Evolutionary conservation across 1,139 yeast species (phyloP).

Genomic region (Geotrichum macrosporum): DNA sequence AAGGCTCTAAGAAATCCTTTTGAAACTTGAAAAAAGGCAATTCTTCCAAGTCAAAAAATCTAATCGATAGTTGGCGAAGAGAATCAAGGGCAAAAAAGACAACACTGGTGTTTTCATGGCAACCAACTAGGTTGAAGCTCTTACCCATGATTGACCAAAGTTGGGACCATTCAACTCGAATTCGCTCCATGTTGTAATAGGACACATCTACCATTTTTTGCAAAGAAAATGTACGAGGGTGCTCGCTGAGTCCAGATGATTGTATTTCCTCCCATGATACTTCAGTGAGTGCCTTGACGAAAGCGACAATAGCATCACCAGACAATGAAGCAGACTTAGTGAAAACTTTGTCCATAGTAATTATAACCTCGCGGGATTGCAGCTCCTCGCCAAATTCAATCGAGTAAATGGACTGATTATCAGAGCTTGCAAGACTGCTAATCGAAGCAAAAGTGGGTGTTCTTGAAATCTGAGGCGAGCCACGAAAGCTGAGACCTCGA

Average conservation of each 20-base stretch:
- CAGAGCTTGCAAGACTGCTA: constrained; percentile 4
- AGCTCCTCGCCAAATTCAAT: constrained; percentile 57
- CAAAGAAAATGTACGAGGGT: constrained; percentile 86
- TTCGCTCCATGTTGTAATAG: constrained; percentile 94
- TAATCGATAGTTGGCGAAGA: constrained; percentile 82
- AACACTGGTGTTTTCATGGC: constrained; percentile 69
- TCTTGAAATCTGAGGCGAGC: constrained; percentile 43
- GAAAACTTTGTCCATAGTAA: constrained; percentile 81
- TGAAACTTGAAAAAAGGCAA: constrained; percentile 94
- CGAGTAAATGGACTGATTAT: constrained; percentile 34
- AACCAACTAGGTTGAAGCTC: constrained; percentile 80
- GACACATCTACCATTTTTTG: constrained; percentile 97
- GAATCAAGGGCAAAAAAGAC: constrained; percentile 93
- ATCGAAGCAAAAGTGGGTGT: constrained; percentile 2
- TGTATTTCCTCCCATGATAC: constrained; percentile 90
- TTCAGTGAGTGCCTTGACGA: constrained; percentile 79
- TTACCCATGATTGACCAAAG: constrained; percentile 93
- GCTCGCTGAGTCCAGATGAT: constrained; percentile 72
- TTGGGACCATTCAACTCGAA: constrained; percentile 94
- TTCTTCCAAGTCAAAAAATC: constrained; percentile 91
- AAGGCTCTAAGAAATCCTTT: constrained; percentile 87
- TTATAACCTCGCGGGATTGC: constrained; percentile 71
- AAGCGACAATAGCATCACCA: constrained; percentile 80
- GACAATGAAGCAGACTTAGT: constrained; percentile 74
- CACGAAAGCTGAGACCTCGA: constrained; percentile 26